Base-by-base conservation (phyloP, 805 yeast species). In the Pichia eremophila region DNA sequence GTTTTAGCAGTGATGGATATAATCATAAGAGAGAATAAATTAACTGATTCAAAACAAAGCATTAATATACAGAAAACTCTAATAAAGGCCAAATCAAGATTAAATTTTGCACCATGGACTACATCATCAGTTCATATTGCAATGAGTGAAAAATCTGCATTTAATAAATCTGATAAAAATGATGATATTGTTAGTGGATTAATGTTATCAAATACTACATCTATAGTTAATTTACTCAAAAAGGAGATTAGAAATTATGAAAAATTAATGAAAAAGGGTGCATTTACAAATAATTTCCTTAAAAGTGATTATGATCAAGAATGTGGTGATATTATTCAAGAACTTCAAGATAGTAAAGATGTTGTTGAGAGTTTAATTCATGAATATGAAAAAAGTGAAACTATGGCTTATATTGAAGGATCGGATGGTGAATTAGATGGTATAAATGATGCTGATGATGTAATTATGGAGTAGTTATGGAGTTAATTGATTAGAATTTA, bases 21-120 rank as follows among this genome's bases (percentile, higher is more conserved):
- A 41, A 71, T 78, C 50, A 85, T 72, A 67, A 96, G 79, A 49
- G 76, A 77, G 4, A 40, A 40, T 14, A 37, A 28, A 1, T 22
- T 18, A 5, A 36, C 44, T 14, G 47, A 44, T 39, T 29, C 14
- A 12, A 43, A 40, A 28, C 45, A 48, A n/a, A 46, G 28, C 31
- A n/a, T 43, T 17, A 74, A 85, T 4, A 48, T 54, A 6, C 81
- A 81, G 44, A 82, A 81, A 58, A 88, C 85, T 1, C 34, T 52
- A 17, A 37, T 52, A 4, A 52, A 81, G 53, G 79, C 85, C 0
- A 82, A 82, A 52, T 78, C 77, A 45, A 64, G 91, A 46, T 71
- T 88, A 1, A 72, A 76, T 28, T 93, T 88, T 67, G 87, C 87
- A 4, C 93, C 95, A 0, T 85, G 95, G 89, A 77, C 88, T 0